phyloP scores from a whole-genome alignment of 1,284 basidiomycete species.

The Fomitopsis palustris region DNA sequence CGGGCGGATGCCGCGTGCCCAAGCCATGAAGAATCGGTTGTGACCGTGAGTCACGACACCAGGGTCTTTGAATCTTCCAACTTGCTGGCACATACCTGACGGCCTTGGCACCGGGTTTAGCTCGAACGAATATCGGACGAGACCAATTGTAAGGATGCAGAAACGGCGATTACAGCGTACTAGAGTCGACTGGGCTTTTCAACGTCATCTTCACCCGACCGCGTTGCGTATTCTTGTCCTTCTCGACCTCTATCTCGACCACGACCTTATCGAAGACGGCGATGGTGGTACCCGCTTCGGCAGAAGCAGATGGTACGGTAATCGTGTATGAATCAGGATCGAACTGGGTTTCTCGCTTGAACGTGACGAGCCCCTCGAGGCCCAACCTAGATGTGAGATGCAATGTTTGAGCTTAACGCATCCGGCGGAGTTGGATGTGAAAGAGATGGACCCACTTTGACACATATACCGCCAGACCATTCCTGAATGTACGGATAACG shows the following conservation, averaged over 20 bases:
- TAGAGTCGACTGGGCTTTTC: constrained; percentile 67
- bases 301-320: constrained; percentile 51
- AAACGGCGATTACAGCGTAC: constrained; percentile 28
- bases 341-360: constrained; percentile 85
- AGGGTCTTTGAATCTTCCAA: background rate
- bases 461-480: constrained; percentile 95
- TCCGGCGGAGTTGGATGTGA: background rate
- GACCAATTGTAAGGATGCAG: background rate
- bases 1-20: background rate
- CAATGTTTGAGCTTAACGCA: background rate
- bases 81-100: background rate
- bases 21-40: background rate
- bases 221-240: constrained; percentile 92
- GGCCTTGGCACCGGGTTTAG: background rate
- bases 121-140: background rate
- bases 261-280: constrained; percentile 91
- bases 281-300: constrained; percentile 53
- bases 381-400: constrained; percentile 61
- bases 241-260: constrained; percentile 90
- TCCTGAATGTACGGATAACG: constrained; percentile 92
- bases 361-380: constrained; percentile 91
- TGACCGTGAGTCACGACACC: background rate
- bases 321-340: constrained; percentile 92
- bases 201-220: constrained; percentile 91
- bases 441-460: constrained; percentile 63